Evolutionary conservation across 78 protist genomes (phyloP).

Genomic region (Dictyostelium firmibasis): DNA sequence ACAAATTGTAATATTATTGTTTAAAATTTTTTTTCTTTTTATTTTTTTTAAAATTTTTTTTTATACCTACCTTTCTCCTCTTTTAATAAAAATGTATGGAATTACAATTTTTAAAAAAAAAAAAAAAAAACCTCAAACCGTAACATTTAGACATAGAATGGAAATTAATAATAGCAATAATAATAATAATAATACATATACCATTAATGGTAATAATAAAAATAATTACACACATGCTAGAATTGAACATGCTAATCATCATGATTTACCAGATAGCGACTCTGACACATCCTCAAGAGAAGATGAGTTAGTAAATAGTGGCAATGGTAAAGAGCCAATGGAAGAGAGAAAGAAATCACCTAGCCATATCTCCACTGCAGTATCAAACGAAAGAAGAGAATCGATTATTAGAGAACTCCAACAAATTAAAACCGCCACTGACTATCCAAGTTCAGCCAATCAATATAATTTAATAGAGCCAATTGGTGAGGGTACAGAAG

Average conservation of each 20-base stretch:
- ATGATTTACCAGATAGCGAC: background rate
- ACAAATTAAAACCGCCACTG: background rate
- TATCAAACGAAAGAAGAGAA: conserved; percentile 22
- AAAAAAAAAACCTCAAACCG: background rate
- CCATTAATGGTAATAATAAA: background rate
- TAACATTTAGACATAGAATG: background rate
- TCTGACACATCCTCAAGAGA: background rate
- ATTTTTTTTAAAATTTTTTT: background rate
- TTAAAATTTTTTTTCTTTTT: background rate
- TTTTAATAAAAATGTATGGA: background rate
- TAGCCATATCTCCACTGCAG: background rate
- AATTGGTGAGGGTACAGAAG: conserved; percentile 78
- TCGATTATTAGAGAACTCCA: conserved; percentile 49
- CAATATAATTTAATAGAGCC: conserved; percentile 34
- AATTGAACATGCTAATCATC: background rate
- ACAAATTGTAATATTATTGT: background rate
- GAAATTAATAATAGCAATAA: background rate
- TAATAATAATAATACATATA: background rate
- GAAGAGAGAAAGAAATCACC: background rate
- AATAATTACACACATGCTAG: background rate
- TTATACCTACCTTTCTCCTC: background rate
- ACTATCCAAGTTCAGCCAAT: conserved; percentile 7
- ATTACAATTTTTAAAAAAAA: background rate
- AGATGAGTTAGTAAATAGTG: background rate
- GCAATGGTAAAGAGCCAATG: background rate